Percentiles rank a stretch among this genome's conserved stretches.
phyloP scores from a whole-genome alignment of 2,329 filamentous ascomycete genomes.

The Sarocladium kiliense region DNA sequence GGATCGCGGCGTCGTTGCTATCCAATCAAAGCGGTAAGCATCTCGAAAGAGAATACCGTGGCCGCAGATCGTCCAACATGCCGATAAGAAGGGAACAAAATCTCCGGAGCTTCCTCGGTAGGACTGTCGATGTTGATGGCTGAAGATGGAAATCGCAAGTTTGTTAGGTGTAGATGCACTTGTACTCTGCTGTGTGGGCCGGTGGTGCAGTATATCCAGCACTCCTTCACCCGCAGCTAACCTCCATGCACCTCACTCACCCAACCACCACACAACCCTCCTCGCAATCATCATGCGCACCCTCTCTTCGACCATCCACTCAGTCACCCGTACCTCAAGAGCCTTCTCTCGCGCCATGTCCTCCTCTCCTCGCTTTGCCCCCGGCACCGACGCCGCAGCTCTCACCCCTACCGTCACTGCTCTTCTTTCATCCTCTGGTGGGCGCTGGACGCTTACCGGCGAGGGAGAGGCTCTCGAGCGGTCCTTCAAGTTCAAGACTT shows the following conservation, averaged over 20 bases:
- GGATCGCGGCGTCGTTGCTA: not conserved
- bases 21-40: too few species aligned
- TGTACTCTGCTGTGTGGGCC: not conserved
- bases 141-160: too few species aligned
- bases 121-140: too few species aligned
- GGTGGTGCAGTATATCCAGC: not conserved
- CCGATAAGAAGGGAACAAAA: not conserved
- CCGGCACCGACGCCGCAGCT: constrained; percentile 36
- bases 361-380: constrained; percentile 35
- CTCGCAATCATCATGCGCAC: not conserved
- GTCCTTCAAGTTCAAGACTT: constrained; percentile 59
- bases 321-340: not conserved
- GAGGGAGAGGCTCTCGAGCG: constrained; percentile 53
- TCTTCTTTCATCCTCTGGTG: constrained; percentile 32
- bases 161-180: too few species aligned
- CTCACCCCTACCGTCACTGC: constrained; percentile 29
- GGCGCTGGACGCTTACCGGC: constrained; percentile 45
- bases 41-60: too few species aligned
- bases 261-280: not conserved
- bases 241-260: not conserved
- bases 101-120: too few species aligned
- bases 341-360: constrained; percentile 18
- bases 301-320: constrained; percentile 11
- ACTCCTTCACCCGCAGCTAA: not conserved
- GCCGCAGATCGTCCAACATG: too few species aligned